Percentiles rank a stretch among this genome's conserved stretches.
phyloP scores from a whole-genome alignment of 140 eudicot genomes.

The Bidens hawaiensis region DNA sequence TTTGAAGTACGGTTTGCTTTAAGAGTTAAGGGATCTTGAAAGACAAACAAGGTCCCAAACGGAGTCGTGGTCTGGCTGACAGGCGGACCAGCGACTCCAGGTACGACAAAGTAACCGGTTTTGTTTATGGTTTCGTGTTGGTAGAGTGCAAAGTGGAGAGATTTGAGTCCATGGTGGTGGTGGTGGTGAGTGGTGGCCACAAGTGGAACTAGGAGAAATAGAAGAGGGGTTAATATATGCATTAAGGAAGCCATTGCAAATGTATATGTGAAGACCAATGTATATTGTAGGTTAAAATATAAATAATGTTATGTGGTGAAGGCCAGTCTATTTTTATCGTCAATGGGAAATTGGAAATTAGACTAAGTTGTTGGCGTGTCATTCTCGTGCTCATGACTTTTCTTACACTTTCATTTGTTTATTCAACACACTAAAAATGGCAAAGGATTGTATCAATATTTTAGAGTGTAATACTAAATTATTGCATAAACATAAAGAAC shows the following conservation, averaged over 20 bases:
- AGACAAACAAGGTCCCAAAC: slow-evolving; percentile 48
- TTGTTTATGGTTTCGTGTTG: slow-evolving; percentile 55
- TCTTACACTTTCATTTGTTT: too few species aligned
- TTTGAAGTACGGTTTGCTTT: slow-evolving; percentile 35
- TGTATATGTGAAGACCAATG: slow-evolving; percentile 3
- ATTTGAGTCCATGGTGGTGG: slow-evolving; percentile 35
- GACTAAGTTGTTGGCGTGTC: too few species aligned
- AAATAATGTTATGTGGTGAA: slow-evolving; percentile 15
- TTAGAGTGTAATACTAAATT: too few species aligned
- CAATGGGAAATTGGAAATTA: too few species aligned
- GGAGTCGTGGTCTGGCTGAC: slow-evolving; percentile 47
- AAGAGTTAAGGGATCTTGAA: slow-evolving; percentile 45
- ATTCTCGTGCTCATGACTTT: too few species aligned
- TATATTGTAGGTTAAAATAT: slow-evolving; percentile 6
- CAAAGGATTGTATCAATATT: too few species aligned
- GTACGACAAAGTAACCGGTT: slow-evolving; percentile 47
- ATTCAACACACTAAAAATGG: too few species aligned
- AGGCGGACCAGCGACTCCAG: slow-evolving; percentile 43
- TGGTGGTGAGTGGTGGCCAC: slow-evolving; percentile 22
- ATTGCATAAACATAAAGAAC: too few species aligned
- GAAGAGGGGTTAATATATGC: slow-evolving; percentile 20
- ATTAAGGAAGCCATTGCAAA: slow-evolving; percentile 20
- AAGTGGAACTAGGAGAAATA: slow-evolving; percentile 24
- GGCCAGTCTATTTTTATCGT: slow-evolving; percentile 7
- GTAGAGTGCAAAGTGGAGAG: slow-evolving; percentile 47